These are phyloP conservation scores for Phytopythium ostracodes DNA, from an alignment of 352 stramenopile genomes.

Conservation along the genomic window DNA sequence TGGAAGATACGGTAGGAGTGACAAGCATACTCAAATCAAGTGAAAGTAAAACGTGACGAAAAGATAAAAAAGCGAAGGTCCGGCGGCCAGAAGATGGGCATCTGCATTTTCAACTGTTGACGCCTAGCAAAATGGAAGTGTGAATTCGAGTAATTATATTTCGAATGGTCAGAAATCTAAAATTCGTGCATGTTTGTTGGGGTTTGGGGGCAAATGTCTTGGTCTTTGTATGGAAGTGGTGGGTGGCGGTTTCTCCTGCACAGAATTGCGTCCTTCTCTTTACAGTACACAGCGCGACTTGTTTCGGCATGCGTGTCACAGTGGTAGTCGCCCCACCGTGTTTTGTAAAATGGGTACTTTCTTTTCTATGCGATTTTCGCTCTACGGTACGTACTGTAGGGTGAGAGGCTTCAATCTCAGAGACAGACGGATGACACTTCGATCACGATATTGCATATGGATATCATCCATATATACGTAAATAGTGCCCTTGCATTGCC, in stretches of 20 bases:
- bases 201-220: not conserved
- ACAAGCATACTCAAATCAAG: not conserved
- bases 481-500: too few species aligned
- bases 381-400: not conserved
- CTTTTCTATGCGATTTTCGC: not conserved
- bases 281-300: not conserved
- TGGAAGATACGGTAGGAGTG: too few species aligned
- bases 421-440: not conserved
- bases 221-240: not conserved
- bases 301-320: constrained; percentile 3
- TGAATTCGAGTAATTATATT: not conserved
- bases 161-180: not conserved
- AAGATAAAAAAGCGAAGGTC: not conserved
- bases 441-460: not conserved
- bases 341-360: constrained; percentile 6
- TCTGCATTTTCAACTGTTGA: not conserved
- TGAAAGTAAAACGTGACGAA: not conserved
- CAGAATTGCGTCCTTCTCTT: not conserved
- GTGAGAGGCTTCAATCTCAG: not conserved
- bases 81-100: not conserved
- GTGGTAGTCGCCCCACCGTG: not conserved
- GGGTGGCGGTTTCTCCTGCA: not conserved
- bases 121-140: too few species aligned
- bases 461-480: not conserved
- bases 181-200: not conserved